Evolutionary conservation across 176 grass and related monocot species (phyloP), one percentile per base, ranked within the genome.

Genomic region (Phyllostachys edulis): DNA sequence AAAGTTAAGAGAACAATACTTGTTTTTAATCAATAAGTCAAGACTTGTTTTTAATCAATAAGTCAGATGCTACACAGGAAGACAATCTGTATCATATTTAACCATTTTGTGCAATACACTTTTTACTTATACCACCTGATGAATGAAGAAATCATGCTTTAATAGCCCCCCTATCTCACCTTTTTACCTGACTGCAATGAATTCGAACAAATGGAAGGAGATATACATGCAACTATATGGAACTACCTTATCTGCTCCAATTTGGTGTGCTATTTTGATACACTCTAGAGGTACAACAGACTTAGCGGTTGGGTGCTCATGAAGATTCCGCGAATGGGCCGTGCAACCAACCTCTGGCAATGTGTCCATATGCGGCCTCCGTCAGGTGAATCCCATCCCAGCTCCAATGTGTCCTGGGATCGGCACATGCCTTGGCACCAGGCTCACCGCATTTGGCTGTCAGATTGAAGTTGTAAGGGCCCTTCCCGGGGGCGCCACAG

Each of bases 311-410:
- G 16, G 26, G 78, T 80, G 40, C 54, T 92, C 85, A 90, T 13
- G 85, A 90, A 11, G 79, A 84, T 39, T 92, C 87, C 0, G 78
- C 88, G 72, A 92, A 97, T 5, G 88, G 76, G 37, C 94, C 94
- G 3, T 92, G 81, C 49, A 97, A 69, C 94, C 94, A 97, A 37
- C 94, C 94, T 79, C 84, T 88, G 21, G 94, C 88, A 23, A 97
- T 94, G 73, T 92, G 86, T 39, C 78, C 76, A n/a, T 97, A 92
- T 5, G 94, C 92, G 0, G 92, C 85, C 55, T 97, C 94, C 0
- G 94, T 97, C 72, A 97, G 79, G 83, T 94, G 94, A 78, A 97
- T 92, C 26, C 94, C 94, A 52, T 97, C 94, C 94, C 94, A 97
- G 69, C 94, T 97, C 92, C 92, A 94, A 80, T 97, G 92, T 17